phyloP scores from a whole-genome alignment of 495 filamentous ascomycete genomes.

The Beverwykella pulmonaria region DNA sequence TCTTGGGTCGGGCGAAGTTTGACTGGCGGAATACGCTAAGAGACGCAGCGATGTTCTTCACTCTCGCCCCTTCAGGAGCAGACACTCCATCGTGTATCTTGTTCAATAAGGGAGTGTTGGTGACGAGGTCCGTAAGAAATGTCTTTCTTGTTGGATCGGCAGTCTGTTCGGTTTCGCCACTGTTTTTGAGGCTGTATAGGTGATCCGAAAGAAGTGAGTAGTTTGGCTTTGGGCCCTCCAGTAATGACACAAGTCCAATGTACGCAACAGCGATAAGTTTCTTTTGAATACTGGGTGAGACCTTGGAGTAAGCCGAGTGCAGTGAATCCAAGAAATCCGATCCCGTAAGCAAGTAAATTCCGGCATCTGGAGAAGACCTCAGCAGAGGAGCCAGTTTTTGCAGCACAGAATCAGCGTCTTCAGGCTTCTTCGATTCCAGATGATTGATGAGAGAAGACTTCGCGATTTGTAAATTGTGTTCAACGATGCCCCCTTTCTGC shows the following conservation, averaged over 20 bases:
- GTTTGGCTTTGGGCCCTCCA: conserved; percentile 66
- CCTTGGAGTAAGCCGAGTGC: conserved; percentile 60
- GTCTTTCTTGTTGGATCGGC: conserved; percentile 50
- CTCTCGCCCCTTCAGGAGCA: conserved; percentile 50
- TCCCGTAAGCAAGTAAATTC: conserved; percentile 72
- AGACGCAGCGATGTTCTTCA: conserved; percentile 60
- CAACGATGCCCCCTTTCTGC: conserved; percentile 48
- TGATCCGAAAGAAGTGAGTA: conserved; percentile 75
- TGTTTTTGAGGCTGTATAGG: conserved; percentile 74
- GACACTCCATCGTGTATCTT: conserved; percentile 44
- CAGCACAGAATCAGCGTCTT: conserved; percentile 51
- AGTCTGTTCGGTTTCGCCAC: conserved; percentile 52
- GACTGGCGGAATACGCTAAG: conserved; percentile 58
- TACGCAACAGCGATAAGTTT: conserved; percentile 71
- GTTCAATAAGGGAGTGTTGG: conserved; percentile 56
- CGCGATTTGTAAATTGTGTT: conserved; percentile 50
- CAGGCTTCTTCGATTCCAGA: conserved; percentile 52
- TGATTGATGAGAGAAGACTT: conserved; percentile 53
- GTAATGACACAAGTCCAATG: conserved; percentile 67
- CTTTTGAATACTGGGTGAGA: conserved; percentile 60
- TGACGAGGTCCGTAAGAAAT: conserved; percentile 65
- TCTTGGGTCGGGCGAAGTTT: conserved; percentile 55
- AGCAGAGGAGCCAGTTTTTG: conserved; percentile 55
- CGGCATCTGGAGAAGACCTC: conserved; percentile 55
- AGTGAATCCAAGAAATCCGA: conserved; percentile 84